Base-by-base conservation (phyloP, 495 filamentous ascomycete genomes). In the Pyrenula massariospora region DNA sequence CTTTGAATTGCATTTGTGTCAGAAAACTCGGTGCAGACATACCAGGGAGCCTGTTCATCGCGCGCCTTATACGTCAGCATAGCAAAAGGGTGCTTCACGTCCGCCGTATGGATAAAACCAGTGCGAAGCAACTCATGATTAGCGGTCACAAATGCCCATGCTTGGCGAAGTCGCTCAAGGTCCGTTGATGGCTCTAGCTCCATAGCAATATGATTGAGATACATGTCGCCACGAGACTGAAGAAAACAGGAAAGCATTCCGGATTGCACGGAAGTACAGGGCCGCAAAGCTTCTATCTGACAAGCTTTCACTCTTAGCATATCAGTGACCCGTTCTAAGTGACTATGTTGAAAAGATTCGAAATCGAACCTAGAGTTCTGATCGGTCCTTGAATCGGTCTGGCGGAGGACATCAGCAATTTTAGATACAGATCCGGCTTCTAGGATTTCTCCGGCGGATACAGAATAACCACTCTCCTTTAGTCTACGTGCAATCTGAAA, bases 141-240 rank as follows among this genome's bases (percentile, higher is more conserved):
- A 22, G 84, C 70, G 20, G 87, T 80, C 1, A 63, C 68, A 12
- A 55, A 53, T 8, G 63, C 64, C 79, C 86, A 89, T 3, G 89
- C 85, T 24, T 64, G 52, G 52, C 74, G 76, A 5, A 95, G 70
- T 24, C 59, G 72, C 0, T 56, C 24, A 1, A 78, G 51, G 57
- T 93, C 76, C 2, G 83, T 61, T 0, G 70, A 59, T 0, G 64
- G 56, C 1, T 70, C 57, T 0, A 89, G 62, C 36, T 80, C 77
- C 50, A 91, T 66, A 2, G 82, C 67, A 62, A 92, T 84, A 57
- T 87, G 84, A 58, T 91, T 95, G 70, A 89, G 91, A 65, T 96
- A 95, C 57, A 80, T 70, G 56, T 82, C 85, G 10, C 70, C 66
- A 24, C 78, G 69, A 0, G 87, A 88, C 20, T 75, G 69, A 8